Percentiles rank a stretch among this genome's conserved stretches.
phyloP scores from a whole-genome alignment of 202 grass and related monocot species.

The Cymbopogon flexuosus region DNA sequence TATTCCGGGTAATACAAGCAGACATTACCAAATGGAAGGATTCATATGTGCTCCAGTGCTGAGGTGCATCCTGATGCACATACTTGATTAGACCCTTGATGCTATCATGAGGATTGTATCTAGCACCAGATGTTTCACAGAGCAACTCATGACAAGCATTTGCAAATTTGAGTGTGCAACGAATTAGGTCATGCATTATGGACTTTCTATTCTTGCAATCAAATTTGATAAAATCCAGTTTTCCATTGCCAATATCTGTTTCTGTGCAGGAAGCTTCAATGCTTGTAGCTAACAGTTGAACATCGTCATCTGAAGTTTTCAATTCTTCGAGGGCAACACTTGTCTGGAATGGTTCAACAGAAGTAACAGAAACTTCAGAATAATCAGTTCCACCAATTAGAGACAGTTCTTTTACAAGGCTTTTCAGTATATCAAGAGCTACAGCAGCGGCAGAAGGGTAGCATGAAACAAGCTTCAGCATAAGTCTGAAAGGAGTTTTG shows the following conservation, averaged over 20 bases:
- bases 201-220: conserved; percentile 10
- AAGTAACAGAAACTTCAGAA: conserved; percentile 3
- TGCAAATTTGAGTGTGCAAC: conserved; percentile 48
- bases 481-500: conserved; percentile 44
- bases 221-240: conserved; percentile 16
- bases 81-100: conserved; percentile 47
- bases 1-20: conserved; percentile 32
- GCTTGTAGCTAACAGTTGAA: conserved; percentile 8
- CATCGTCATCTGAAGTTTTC: conserved; percentile 15
- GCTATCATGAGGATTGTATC: conserved; percentile 39
- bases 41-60: conserved; percentile 53
- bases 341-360: conserved; percentile 29
- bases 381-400: conserved; percentile 21
- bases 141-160: conserved; percentile 55
- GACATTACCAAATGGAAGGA: conserved; percentile 51
- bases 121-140: conserved; percentile 31
- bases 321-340: conserved; percentile 8
- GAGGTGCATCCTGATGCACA: conserved; percentile 41
- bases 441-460: conserved; percentile 55
- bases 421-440: conserved; percentile 58
- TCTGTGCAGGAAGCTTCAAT: background rate
- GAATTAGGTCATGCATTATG: conserved; percentile 33
- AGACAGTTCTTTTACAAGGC: conserved; percentile 46
- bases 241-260: conserved; percentile 14
- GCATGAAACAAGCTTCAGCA: conserved; percentile 50